These are phyloP conservation scores for Zygnema circumcarinatum DNA, from an alignment of 139 green algal genomes.

Conservation along the genomic window DNA sequence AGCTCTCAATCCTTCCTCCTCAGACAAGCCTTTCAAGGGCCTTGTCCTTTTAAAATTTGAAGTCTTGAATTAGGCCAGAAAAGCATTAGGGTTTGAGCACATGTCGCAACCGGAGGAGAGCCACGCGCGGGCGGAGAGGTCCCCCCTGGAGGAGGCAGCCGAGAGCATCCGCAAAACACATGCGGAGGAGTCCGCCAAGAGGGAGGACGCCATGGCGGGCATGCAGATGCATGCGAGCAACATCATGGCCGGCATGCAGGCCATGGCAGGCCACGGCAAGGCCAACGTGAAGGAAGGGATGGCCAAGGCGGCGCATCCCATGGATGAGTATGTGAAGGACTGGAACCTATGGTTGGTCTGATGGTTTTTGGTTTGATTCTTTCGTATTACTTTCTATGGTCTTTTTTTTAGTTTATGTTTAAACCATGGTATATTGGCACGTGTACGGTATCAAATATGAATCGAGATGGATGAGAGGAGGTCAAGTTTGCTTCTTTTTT, in stretches of 20 bases:
- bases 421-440: neutral
- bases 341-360: neutral
- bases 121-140: too few species aligned
- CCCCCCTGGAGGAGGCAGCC: neutral
- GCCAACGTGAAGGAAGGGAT: neutral
- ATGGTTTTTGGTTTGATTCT: neutral
- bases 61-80: too few species aligned
- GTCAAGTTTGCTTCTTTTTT: neutral
- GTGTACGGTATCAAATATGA: neutral
- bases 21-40: too few species aligned
- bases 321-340: neutral
- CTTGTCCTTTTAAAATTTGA: too few species aligned
- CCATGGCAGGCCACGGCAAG: neutral
- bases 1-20: too few species aligned
- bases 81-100: too few species aligned
- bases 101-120: too few species aligned
- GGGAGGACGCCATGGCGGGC: neutral
- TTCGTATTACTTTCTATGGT: neutral
- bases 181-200: neutral
- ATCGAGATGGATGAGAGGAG: neutral
- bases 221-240: neutral
- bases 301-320: neutral
- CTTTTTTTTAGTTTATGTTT: neutral
- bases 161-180: neutral
- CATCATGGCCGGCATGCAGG: neutral